Conservation (phyloP, 768 basidiomycete species). For the Trametes cingulata region DNA sequence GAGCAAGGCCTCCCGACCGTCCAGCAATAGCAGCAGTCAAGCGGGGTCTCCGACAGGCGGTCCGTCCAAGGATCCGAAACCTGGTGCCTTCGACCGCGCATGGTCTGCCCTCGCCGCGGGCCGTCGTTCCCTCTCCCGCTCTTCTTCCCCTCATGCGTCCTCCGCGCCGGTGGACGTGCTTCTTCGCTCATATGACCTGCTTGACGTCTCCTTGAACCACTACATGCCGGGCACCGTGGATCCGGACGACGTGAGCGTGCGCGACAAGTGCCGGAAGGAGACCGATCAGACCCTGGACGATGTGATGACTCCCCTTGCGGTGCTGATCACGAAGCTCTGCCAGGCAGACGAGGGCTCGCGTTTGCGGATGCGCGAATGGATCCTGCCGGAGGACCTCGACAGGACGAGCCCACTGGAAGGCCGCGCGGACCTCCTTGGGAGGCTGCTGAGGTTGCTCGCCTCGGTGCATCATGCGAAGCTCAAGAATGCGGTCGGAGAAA, state of each 20-base stretch:
- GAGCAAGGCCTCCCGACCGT: slow-evolving; percentile 30
- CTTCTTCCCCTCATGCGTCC: slow-evolving; percentile 45
- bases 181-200: slow-evolving; percentile 63
- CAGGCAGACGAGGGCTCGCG: slow-evolving; percentile 61
- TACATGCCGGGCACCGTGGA: slow-evolving; percentile 69
- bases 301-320: slow-evolving; percentile 68
- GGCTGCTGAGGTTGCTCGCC: slow-evolving; percentile 73
- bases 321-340: slow-evolving; percentile 74
- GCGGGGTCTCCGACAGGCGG: slow-evolving; percentile 24
- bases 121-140: slow-evolving; percentile 42
- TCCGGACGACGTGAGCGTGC: slow-evolving; percentile 63
- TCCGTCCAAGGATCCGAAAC: slow-evolving; percentile 29
- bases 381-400: slow-evolving; percentile 81
- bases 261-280: slow-evolving; percentile 51
- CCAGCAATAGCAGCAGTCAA: slow-evolving; percentile 17
- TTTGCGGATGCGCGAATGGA: slow-evolving; percentile 57
- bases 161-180: slow-evolving; percentile 51
- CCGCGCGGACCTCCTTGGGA: slow-evolving; percentile 73
- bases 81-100: slow-evolving; percentile 52
- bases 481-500: slow-evolving; percentile 80
- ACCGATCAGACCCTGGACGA: slow-evolving; percentile 72
- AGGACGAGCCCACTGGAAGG: slow-evolving; percentile 74
- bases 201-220: slow-evolving; percentile 58
- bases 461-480: slow-evolving; percentile 72
- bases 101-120: slow-evolving; percentile 54